Base-by-base conservation (phyloP, 139 green algal species). In the Gonium pectorale region DNA sequence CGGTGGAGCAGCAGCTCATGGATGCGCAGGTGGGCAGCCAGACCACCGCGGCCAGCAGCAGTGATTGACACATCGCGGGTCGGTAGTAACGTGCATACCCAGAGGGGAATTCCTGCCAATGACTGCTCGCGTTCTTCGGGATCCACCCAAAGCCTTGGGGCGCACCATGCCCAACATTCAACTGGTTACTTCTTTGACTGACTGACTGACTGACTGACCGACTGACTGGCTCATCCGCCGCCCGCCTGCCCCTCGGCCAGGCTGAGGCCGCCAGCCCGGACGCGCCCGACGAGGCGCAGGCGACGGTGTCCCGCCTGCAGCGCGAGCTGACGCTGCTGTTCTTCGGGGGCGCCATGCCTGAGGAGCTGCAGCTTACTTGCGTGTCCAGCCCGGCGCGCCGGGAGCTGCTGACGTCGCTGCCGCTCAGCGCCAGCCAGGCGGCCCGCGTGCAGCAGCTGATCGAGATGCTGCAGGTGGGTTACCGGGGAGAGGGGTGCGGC, bases 321-420 rank as follows among this genome's bases (percentile, higher is more conserved):
- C 46, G 82, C 17, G 82, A 87, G 82, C 71, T 87, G 82, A 7
- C 33, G 27, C 62, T 71, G 44, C 71, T 87, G 62, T 87, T 87
- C 72, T 72, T 87, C 59, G 46, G 49, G 29, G 41, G 67, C 31
- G 40, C 56, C 62, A 80, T 83, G 82, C 46, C 51, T 41, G 51
- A 83, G 71, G 82, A 87, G 54, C 62, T 87, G 71, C 72, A 83
- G 72, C 82, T 87, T 2, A 80, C 78, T 24, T 83, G 71, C 37
- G 38, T 87, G 33, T 71, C 62, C 62, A 71, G 56, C 31, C 75
- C 75, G 11, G 75, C 75, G 0, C 40, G 75, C 13, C 24, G 38
- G 59, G 40, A 40, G 56, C 56, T 82, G 75, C 59, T 82, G 75
- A 41, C 4, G 13, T 31, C 17, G 59, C 75, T 82, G 75, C 75